phyloP scores from a whole-genome alignment of 2,329 filamentous ascomycete species.

The Huntiella savannae region DNA sequence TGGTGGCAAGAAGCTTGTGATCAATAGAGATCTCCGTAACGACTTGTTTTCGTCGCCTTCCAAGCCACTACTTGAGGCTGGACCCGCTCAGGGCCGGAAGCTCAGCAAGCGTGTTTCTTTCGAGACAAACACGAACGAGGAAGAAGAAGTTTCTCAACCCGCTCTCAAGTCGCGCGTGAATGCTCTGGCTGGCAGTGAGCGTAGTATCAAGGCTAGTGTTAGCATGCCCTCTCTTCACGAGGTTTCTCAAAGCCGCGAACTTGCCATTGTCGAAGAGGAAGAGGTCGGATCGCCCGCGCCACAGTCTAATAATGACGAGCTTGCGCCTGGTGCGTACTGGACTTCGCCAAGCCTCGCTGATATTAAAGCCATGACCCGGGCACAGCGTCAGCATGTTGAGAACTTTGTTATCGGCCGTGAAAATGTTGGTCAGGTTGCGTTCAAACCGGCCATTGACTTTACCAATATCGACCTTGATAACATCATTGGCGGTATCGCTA shows the following conservation, averaged over 20 bases:
- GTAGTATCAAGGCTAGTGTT: conserved; percentile 7
- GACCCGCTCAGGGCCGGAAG: conserved; percentile 25
- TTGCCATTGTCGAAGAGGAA: conserved; percentile 63
- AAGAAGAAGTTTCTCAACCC: conserved; percentile 19
- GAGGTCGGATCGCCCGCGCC: conserved; percentile 23
- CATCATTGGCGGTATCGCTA: conserved; percentile 59
- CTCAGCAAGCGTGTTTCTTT: conserved; percentile 84
- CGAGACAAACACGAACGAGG: conserved; percentile 38
- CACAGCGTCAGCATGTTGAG: conserved; percentile 55
- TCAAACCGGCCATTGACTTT: conserved; percentile 67
- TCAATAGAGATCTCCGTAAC: conserved; percentile 69
- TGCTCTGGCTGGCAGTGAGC: conserved; percentile 15
- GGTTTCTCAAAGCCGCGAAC: conserved; percentile 53
- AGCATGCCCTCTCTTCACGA: conserved; percentile 37
- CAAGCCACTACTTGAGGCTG: conserved; percentile 21
- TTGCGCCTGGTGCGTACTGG: conserved; percentile 62
- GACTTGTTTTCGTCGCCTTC: conserved; percentile 46
- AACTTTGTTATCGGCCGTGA: conserved; percentile 68
- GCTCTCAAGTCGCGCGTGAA: conserved; percentile 4
- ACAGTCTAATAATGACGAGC: conserved; percentile 19
- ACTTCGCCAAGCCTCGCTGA: conserved; percentile 60
- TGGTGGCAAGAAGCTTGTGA: conserved; percentile 76
- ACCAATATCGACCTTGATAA: conserved; percentile 60
- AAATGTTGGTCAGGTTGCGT: conserved; percentile 63
- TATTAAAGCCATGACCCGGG: conserved; percentile 58